Evolutionary conservation across 129 eudicot species (phyloP), one percentile per base, ranked within the genome.

Genomic region (Lactuca saligna): DNA sequence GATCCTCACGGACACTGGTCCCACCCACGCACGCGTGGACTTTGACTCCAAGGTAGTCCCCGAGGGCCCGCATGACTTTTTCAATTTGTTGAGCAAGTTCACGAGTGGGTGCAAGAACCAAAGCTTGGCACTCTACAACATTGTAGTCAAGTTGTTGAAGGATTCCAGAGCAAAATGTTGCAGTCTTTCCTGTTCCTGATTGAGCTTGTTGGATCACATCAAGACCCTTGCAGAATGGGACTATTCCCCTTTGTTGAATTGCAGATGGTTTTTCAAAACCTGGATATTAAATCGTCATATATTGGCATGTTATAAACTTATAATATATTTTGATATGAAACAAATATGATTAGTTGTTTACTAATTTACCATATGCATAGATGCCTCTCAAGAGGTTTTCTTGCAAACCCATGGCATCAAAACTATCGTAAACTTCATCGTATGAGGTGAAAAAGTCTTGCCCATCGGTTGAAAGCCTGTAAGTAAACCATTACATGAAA

Each of bases 21-120:
- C 87, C 87, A 65, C 88, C 88, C 8, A 83, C 88, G 76, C 88
- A 83, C 53, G 88, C 88, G 72, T 83, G 88, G 4, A 83, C 87
- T 77, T 83, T 83, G 9, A 83, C 87, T 67, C 87, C 87, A 13
- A 83, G 84, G 54, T 83, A 83, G 66, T 83, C 87, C 8, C 87
- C 87, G 10, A 83, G 87, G 12, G 87, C 87, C 33, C 87, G 69
- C 87, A 82, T 82, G 68, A 82, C 87, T 20, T 82, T 82, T 54
- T 82, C 87, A 33, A 82, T 82, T 70, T 82, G 87, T 37, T 82
- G 87, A 15, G 87, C 87, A 72, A 82, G 83, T 72, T 82, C 87
- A 54, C 87, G 87, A 8, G 87, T 82, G 4, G 87, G 87, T 20
- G 87, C 87, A 48, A 82, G 39, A 37, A 82, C 82, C 79, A 83